Evolutionary conservation across 2,329 filamentous ascomycete species (phyloP).

Genomic region (Talaromyces sp.): DNA sequence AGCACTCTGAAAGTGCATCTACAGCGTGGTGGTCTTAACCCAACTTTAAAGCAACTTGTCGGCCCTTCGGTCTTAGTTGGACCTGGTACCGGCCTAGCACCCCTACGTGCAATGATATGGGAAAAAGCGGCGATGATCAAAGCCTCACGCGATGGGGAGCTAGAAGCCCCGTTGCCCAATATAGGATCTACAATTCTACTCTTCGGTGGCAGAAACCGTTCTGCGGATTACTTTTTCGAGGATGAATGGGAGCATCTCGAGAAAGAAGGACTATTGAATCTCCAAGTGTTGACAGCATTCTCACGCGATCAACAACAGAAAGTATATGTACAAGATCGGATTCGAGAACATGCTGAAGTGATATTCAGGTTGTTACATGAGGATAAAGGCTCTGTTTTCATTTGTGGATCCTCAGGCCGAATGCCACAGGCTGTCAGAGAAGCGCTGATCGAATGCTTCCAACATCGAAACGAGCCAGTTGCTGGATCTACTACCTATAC

Average conservation of each 20-base stretch:
- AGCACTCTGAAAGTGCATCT: slow-evolving; percentile 57
- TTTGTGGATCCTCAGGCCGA: slow-evolving; percentile 56
- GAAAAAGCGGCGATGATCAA: slow-evolving; percentile 53
- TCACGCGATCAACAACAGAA: slow-evolving; percentile 63
- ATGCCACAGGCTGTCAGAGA: slow-evolving; percentile 67
- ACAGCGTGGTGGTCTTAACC: slow-evolving; percentile 49
- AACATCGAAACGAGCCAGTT: slow-evolving; percentile 36
- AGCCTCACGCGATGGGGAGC: slow-evolving; percentile 26
- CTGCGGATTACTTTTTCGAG: slow-evolving; percentile 74
- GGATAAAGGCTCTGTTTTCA: slow-evolving; percentile 48
- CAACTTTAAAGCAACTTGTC: slow-evolving; percentile 42
- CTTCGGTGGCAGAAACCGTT: slow-evolving; percentile 73
- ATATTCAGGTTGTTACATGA: slow-evolving; percentile 52
- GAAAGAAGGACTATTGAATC: slow-evolving; percentile 32
- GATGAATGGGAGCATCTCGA: slow-evolving; percentile 62
- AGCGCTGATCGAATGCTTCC: slow-evolving; percentile 59
- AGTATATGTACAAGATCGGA: slow-evolving; percentile 62
- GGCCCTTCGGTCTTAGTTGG: slow-evolving; percentile 70
- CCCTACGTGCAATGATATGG: slow-evolving; percentile 73
- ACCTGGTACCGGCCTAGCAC: slow-evolving; percentile 81
- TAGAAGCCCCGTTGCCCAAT: slow-evolving; percentile 20
- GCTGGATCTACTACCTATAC: slow-evolving; percentile 21
- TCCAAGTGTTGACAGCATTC: slow-evolving; percentile 61
- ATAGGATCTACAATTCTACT: slow-evolving; percentile 59
- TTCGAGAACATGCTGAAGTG: slow-evolving; percentile 47